A percentile compares a stretch with the other conserved stretches of the same genome.
These are phyloP conservation scores for Pistacia integerrima DNA, from an alignment of 345 rosid species.

Conservation along the genomic window DNA sequence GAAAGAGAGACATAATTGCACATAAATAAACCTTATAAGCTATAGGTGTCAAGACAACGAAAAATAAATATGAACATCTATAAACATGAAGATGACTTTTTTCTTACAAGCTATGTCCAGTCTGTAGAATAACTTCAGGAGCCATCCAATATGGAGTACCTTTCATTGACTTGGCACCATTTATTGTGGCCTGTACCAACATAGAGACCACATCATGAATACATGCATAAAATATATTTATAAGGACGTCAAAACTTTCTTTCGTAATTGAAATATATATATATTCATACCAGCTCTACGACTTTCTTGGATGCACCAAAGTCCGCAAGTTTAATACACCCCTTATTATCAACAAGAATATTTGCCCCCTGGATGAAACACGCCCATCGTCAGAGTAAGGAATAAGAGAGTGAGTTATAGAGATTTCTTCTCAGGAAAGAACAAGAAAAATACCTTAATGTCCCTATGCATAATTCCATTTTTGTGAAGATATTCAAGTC, in stretches of 20 bases:
- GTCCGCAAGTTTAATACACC: conserved; percentile 88
- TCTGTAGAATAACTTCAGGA: conserved; percentile 94
- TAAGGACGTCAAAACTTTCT: neutral
- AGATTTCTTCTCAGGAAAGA: neutral
- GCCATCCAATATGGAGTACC: conserved; percentile 98
- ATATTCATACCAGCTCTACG: conserved; percentile 53
- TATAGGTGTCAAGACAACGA: neutral
- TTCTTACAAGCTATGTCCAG: conserved; percentile 92
- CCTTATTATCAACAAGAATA: conserved; percentile 90
- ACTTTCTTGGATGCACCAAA: conserved; percentile 95
- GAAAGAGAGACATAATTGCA: neutral
- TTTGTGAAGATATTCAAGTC: conserved; percentile 76
- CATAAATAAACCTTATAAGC: neutral
- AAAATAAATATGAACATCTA: neutral
- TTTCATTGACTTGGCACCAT: conserved; percentile 92
- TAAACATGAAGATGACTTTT: conserved; percentile 3
- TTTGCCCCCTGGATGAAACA: conserved; percentile 69
- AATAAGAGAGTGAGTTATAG: neutral
- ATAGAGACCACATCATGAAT: conserved; percentile 15
- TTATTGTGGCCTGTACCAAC: conserved; percentile 68
- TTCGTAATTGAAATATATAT: neutral
- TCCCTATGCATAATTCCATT: conserved; percentile 91
- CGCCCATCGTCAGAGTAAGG: conserved; percentile 8
- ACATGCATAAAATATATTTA: neutral
- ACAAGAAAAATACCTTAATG: conserved; percentile 55